Percentiles rank a stretch among this genome's conserved stretches.
These are phyloP conservation scores for Nymphaea colorata DNA, from an alignment of 164 flowering plant genomes.

Conservation along the genomic window DNA sequence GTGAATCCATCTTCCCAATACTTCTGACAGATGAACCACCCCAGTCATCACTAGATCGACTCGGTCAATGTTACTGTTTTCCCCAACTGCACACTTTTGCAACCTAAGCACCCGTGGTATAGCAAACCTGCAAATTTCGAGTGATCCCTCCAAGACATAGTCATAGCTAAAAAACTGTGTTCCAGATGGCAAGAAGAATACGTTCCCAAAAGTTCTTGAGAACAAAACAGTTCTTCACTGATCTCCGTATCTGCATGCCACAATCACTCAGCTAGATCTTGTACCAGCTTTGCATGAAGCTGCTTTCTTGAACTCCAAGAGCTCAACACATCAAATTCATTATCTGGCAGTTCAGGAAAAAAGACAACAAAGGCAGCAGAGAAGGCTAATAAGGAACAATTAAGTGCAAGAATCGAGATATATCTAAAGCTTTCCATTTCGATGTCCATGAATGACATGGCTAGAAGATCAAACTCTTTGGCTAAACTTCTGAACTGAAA, in stretches of 20 bases:
- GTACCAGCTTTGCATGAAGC: conserved; percentile 20
- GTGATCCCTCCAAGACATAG: conserved; percentile 22
- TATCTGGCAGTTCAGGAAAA: conserved; percentile 13
- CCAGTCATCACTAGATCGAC: conserved; percentile 14
- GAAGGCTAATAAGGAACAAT: conserved; percentile 66
- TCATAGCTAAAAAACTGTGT: conserved; percentile 13
- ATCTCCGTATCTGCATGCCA: conserved; percentile 34
- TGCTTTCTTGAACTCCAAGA: conserved; percentile 10
- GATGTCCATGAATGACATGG: conserved; percentile 46
- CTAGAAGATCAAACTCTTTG: conserved; percentile 53
- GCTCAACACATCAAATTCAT: conserved; percentile 6
- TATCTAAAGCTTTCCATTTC: conserved; percentile 33
- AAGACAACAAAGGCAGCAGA: conserved; percentile 28
- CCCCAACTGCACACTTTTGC: conserved; percentile 19
- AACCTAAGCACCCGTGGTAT: conserved; percentile 24
- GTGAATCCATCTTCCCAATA: conserved; percentile 31
- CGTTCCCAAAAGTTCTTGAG: conserved; percentile 16
- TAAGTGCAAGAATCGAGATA: conserved; percentile 46
- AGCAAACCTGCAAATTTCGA: conserved; percentile 38
- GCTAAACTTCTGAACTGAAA: conserved; percentile 31
- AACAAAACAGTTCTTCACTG: conserved; percentile 28
- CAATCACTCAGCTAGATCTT: conserved; percentile 38
- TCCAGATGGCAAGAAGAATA: conserved; percentile 20
- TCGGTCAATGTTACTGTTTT: conserved; percentile 11
- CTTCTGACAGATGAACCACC: conserved; percentile 22